Evolutionary conservation across 1,139 yeast species (phyloP).

Genomic region (Geotrichum candidum): DNA sequence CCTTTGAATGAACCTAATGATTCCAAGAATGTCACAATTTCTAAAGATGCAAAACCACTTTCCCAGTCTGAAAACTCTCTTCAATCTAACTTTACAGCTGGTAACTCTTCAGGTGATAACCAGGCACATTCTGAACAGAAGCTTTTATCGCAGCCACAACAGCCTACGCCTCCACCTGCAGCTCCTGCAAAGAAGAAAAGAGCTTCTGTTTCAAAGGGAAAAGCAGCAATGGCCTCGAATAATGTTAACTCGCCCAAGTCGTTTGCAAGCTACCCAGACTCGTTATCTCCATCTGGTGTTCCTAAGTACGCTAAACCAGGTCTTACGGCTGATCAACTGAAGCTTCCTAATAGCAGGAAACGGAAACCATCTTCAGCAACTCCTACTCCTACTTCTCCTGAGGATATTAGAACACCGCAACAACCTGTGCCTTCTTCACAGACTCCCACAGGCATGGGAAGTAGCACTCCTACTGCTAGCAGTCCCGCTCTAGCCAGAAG

Average conservation of each 20-base stretch:
- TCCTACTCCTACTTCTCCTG: neutral
- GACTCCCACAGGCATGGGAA: slow-evolving; percentile 6
- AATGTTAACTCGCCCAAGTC: neutral
- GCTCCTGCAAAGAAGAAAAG: slow-evolving; percentile 16
- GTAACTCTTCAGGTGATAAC: neutral
- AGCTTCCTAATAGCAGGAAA: slow-evolving; percentile 27
- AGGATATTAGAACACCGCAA: neutral
- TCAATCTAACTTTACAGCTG: neutral
- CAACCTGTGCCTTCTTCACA: slow-evolving; percentile 18
- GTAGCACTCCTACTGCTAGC: neutral
- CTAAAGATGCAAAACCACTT: neutral
- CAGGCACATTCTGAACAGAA: slow-evolving; percentile 3
- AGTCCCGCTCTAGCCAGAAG: slow-evolving; percentile 15
- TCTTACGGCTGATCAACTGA: slow-evolving; percentile 30
- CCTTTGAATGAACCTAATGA: neutral
- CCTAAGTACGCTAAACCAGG: slow-evolving; percentile 24
- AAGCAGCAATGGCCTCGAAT: slow-evolving; percentile 2
- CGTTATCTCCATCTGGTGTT: slow-evolving; percentile 18
- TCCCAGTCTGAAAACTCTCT: neutral
- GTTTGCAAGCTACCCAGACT: neutral
- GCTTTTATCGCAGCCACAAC: neutral
- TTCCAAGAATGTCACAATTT: neutral
- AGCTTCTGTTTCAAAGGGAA: slow-evolving; percentile 25
- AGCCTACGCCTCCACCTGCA: slow-evolving; percentile 14
- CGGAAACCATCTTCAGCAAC: slow-evolving; percentile 23